Evolutionary conservation across 176 grass and related monocot genomes (phyloP).

Genomic region (Avena insularis): DNA sequence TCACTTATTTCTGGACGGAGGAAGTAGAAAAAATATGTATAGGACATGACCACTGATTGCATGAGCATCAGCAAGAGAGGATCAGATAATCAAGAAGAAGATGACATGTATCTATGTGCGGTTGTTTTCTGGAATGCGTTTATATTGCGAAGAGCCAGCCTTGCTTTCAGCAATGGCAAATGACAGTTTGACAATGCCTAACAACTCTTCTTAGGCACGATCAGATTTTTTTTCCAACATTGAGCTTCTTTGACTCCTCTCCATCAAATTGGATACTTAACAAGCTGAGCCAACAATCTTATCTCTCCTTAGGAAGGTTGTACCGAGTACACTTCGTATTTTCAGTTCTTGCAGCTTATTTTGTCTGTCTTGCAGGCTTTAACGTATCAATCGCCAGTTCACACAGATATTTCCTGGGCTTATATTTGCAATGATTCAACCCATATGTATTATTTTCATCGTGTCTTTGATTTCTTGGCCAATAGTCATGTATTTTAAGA

Average conservation of each 20-base stretch:
- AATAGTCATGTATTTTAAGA: slow-evolving; percentile 71
- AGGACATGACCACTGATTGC: too few relatives aligned
- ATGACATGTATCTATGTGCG: too few relatives aligned
- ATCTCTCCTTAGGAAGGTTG: slow-evolving; percentile 2
- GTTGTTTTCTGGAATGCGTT: too few relatives aligned
- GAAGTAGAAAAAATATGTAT: too few relatives aligned
- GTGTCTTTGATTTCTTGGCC: slow-evolving; percentile 85
- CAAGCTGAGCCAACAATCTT: slow-evolving; percentile 50
- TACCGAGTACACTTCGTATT: not conserved
- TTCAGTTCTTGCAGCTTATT: slow-evolving; percentile 13
- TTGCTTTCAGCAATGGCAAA: slow-evolving; percentile 57
- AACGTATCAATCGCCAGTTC: slow-evolving; percentile 69
- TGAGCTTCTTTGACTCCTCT: slow-evolving; percentile 74
- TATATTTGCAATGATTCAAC: slow-evolving; percentile 80
- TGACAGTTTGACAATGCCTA: slow-evolving; percentile 11
- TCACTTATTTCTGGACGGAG: too few relatives aligned
- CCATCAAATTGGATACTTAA: slow-evolving; percentile 75
- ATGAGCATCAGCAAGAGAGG: too few relatives aligned
- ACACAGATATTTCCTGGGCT: slow-evolving; percentile 85
- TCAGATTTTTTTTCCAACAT: slow-evolving; percentile 65
- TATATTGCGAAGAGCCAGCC: too few relatives aligned
- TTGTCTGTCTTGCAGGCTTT: slow-evolving; percentile 59
- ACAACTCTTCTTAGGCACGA: slow-evolving; percentile 64
- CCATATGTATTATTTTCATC: slow-evolving; percentile 69
- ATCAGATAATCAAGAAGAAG: too few relatives aligned